phyloP scores from a whole-genome alignment of 2,329 filamentous ascomycete species.

The Samsoniella hepiali region DNA sequence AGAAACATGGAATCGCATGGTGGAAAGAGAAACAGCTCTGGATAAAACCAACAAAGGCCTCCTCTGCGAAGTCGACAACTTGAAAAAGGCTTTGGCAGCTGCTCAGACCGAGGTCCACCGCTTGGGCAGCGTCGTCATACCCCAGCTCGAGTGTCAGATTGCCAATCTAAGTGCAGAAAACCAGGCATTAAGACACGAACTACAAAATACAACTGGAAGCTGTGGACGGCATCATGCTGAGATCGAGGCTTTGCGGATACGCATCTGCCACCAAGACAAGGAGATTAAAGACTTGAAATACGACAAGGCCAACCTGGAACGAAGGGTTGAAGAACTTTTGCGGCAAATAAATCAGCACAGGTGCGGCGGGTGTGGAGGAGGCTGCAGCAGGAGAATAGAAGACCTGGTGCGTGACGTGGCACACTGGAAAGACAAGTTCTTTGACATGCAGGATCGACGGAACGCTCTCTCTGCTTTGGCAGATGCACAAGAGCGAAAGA shows the following conservation, averaged over 20 bases:
- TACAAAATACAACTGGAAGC: slow-evolving; percentile 33
- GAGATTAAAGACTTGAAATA: slow-evolving; percentile 36
- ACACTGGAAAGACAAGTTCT: slow-evolving; percentile 34
- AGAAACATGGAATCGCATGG: slow-evolving; percentile 37
- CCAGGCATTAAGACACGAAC: slow-evolving; percentile 36
- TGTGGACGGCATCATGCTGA: slow-evolving; percentile 32
- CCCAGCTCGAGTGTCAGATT: slow-evolving; percentile 38
- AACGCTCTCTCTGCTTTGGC: slow-evolving; percentile 30
- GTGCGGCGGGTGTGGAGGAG: slow-evolving; percentile 24
- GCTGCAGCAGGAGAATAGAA: slow-evolving; percentile 31
- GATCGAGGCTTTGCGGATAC: slow-evolving; percentile 33
- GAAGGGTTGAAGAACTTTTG: slow-evolving; percentile 33
- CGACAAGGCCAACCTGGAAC: slow-evolving; percentile 36
- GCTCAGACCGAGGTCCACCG: slow-evolving; percentile 36
- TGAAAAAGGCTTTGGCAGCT: slow-evolving; percentile 36
- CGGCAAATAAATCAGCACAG: slow-evolving; percentile 26
- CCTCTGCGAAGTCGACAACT: slow-evolving; percentile 29
- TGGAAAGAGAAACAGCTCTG: slow-evolving; percentile 36
- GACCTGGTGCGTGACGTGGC: slow-evolving; percentile 34
- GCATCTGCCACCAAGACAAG: slow-evolving; percentile 34
- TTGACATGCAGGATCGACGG: slow-evolving; percentile 31
- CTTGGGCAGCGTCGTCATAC: slow-evolving; percentile 32
- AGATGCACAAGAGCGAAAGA: slow-evolving; percentile 32
- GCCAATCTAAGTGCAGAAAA: slow-evolving; percentile 38
- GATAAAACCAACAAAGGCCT: slow-evolving; percentile 36